phyloP scores from a whole-genome alignment of 2,329 filamentous ascomycete genomes.

The Colletotrichum tofieldiae region DNA sequence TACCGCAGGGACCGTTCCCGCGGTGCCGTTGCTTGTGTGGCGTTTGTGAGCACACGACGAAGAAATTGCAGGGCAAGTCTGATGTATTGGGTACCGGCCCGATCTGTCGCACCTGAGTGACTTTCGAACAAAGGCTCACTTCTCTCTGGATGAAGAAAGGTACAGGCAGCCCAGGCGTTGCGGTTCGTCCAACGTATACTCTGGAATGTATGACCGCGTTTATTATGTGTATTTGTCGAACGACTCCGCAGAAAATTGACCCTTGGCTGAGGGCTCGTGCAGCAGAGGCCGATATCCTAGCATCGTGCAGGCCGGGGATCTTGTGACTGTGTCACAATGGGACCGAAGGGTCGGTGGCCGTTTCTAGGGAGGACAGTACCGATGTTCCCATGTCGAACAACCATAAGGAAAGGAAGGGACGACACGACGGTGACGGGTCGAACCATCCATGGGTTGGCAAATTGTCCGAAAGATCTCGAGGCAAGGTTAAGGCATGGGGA shows the following conservation, averaged over 20 bases:
- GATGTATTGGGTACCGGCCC: conserved; percentile 3
- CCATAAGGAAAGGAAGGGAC: too few relatives aligned
- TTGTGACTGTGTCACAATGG: not conserved
- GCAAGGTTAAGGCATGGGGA: conserved; percentile 3
- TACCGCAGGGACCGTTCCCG: not conserved
- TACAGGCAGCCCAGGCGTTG: not conserved
- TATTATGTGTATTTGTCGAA: not conserved
- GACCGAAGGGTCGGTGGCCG: not conserved
- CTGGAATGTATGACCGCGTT: not conserved
- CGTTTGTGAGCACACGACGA: conserved; percentile 3
- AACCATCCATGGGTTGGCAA: conserved; percentile 20
- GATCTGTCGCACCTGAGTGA: not conserved
- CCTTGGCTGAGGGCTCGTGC: not conserved
- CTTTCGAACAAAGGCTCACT: not conserved
- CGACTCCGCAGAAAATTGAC: not conserved
- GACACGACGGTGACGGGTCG: conserved; percentile 4
- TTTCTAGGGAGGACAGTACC: not conserved
- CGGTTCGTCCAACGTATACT: not conserved
- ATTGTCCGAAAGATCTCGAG: conserved; percentile 23
- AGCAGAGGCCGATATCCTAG: not conserved
- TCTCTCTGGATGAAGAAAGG: not conserved
- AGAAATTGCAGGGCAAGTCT: conserved; percentile 19
- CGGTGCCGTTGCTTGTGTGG: conserved; percentile 9
- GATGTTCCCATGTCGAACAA: not conserved
- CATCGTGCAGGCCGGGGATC: not conserved